Base-by-base conservation (phyloP, 2,329 filamentous ascomycete genomes). In the Diaporthe sp. region DNA sequence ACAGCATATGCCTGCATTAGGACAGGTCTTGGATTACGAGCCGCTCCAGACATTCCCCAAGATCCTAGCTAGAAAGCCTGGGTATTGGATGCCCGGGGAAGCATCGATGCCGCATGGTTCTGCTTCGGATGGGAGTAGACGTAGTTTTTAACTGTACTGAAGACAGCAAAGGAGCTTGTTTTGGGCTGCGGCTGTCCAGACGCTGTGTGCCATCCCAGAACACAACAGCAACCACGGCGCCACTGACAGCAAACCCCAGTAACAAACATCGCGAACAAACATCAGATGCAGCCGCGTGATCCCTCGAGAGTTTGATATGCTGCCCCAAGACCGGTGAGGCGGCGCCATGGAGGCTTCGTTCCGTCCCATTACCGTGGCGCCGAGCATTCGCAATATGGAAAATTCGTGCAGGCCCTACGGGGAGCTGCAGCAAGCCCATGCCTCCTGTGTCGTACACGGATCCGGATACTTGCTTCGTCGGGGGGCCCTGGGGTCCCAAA, bases 371-470 rank as follows among this genome's bases (percentile, higher is more conserved):
- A 61, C 44, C 57, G 58, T 65, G 58, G 58, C 71, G 58, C 59
- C 58, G 59, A 65, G 31, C 15, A 55, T 65, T n/a, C 34, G 31
- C 39, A 37, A 46, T 55, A 44, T 55, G 37, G 51, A 72, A 28
- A 61, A 71, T 72, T 46, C 25, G 44, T 46, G 22, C 67, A 61
- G 39, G 42, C 44, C n/a, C 19, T 37, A 62, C 70, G 75, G 75
- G 19, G 31, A 61, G 57, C 51, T 75, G 73, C 73, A 67, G 62
- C 22, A 71, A 51, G 69, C 75, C 65, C 75, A 77, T 67, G 75
- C 73, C 70, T 39, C 51, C 39, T 73, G 42, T 34, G 70, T 77
- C 34, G n/a, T 57, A 77, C 75, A 51, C 57, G 62, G 42, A 39
- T 37, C 22, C 75, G 75, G 75, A 19, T 73, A 58, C 19, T 17